These are phyloP conservation scores for Peltaster fructicola DNA, from an alignment of 2,329 filamentous ascomycete genomes.

Conservation along the genomic window DNA sequence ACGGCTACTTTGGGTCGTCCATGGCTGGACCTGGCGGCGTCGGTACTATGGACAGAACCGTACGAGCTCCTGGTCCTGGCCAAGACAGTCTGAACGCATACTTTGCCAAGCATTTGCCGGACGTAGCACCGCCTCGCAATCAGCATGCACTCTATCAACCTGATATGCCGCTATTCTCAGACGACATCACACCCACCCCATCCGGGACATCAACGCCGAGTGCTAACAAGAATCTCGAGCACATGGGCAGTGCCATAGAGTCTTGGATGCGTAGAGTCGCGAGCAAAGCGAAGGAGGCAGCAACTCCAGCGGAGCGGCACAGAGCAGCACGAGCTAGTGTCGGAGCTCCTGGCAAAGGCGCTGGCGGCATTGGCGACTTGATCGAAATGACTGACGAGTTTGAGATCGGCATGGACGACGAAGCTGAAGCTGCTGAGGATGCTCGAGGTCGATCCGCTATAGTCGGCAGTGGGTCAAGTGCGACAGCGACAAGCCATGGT, in stretches of 20 bases:
- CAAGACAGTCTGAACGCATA: conserved; percentile 71
- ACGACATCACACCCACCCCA: conserved; percentile 12
- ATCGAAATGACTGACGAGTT: conserved; percentile 54
- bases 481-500: too few relatives aligned
- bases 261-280: conserved; percentile 79
- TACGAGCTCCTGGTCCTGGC: conserved; percentile 62
- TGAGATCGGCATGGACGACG: conserved; percentile 21
- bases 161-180: conserved; percentile 39
- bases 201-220: conserved; percentile 13
- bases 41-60: conserved; percentile 56
- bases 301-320: conserved; percentile 6
- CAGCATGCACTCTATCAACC: conserved; percentile 39
- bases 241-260: conserved; percentile 74
- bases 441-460: too few relatives aligned
- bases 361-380: conserved; percentile 40
- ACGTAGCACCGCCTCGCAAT: conserved; percentile 44
- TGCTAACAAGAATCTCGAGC: conserved; percentile 42
- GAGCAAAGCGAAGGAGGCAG: conserved; percentile 32
- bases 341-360: conserved; percentile 16
- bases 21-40: conserved; percentile 77
- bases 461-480: too few relatives aligned
- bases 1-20: conserved; percentile 27
- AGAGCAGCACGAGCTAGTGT: conserved; percentile 13
- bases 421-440: conserved; percentile 6
- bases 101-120: conserved; percentile 67